These are phyloP conservation scores for Podospora anserina DNA, from an alignment of 495 filamentous ascomycete species.

Conservation along the genomic window DNA sequence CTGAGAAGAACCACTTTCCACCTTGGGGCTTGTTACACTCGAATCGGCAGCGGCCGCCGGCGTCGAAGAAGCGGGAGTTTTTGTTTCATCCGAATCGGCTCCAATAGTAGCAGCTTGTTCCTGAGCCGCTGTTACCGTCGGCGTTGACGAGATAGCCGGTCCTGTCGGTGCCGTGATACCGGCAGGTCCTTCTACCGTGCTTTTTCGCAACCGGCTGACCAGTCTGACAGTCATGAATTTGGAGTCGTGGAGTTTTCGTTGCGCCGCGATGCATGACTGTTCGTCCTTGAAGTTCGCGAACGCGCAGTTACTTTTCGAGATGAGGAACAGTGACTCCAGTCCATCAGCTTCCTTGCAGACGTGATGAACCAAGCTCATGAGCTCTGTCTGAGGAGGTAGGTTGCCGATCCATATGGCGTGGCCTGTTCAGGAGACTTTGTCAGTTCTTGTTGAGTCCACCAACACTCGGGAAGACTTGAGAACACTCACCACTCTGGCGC, in stretches of 20 bases:
- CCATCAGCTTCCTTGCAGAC: slow-evolving; percentile 81
- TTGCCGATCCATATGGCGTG: slow-evolving; percentile 98
- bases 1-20: slow-evolving; percentile 26
- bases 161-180: slow-evolving; percentile 52
- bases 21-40: slow-evolving; percentile 9
- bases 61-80: background rate
- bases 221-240: slow-evolving; percentile 82
- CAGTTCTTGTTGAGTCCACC: slow-evolving; percentile 10
- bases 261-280: slow-evolving; percentile 67
- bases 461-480: background rate
- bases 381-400: slow-evolving; percentile 73
- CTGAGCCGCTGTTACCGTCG: background rate
- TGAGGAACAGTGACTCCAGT: slow-evolving; percentile 88
- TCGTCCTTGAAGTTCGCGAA: slow-evolving; percentile 96
- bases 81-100: background rate
- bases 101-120: background rate
- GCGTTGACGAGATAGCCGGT: slow-evolving; percentile 40
- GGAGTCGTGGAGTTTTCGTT: slow-evolving; percentile 86
- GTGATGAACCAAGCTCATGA: slow-evolving; percentile 82
- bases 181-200: slow-evolving; percentile 47
- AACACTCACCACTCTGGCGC: slow-evolving; percentile 60
- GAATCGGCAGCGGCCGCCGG: background rate
- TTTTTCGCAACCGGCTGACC: slow-evolving; percentile 86
- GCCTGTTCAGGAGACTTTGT: slow-evolving; percentile 43
- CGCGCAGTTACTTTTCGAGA: slow-evolving; percentile 96